These are phyloP conservation scores for Glycyrrhiza uralensis DNA, from an alignment of 306 rosid species.

Conservation along the genomic window DNA sequence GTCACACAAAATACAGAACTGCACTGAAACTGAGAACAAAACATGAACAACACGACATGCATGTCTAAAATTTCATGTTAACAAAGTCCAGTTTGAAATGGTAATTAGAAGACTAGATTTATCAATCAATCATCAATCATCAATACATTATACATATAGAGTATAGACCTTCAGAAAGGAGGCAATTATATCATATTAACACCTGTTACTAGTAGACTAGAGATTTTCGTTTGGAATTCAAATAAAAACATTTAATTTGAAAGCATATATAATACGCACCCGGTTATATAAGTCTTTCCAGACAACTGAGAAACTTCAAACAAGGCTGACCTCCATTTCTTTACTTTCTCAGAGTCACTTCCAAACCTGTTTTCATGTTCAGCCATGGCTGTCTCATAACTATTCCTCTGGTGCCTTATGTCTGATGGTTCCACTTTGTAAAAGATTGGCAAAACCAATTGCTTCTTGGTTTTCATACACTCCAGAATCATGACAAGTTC, in stretches of 20 bases:
- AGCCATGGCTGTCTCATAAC: background rate
- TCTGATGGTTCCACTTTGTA: conserved; percentile 16
- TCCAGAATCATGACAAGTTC: conserved; percentile 7
- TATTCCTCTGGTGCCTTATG: background rate
- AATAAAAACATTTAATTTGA: background rate
- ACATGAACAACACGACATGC: background rate
- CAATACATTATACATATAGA: too few relatives aligned
- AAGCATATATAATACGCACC: background rate
- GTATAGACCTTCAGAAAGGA: background rate
- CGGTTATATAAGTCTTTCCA: background rate
- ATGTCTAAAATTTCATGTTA: background rate
- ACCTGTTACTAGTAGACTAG: background rate
- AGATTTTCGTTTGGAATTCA: background rate
- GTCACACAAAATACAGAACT: background rate
- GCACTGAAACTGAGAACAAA: background rate
- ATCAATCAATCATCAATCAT: background rate
- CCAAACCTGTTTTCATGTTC: background rate
- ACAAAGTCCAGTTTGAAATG: background rate
- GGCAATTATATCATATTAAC: background rate
- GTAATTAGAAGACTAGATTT: background rate
- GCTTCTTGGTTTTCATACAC: background rate
- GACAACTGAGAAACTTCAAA: background rate
- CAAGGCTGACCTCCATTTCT: conserved; percentile 15
- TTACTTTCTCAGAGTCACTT: background rate
- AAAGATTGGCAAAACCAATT: conserved; percentile 10